These are phyloP conservation scores for Decorospora gaudefroyi DNA, from an alignment of 2,329 filamentous ascomycete genomes.

Conservation along the genomic window DNA sequence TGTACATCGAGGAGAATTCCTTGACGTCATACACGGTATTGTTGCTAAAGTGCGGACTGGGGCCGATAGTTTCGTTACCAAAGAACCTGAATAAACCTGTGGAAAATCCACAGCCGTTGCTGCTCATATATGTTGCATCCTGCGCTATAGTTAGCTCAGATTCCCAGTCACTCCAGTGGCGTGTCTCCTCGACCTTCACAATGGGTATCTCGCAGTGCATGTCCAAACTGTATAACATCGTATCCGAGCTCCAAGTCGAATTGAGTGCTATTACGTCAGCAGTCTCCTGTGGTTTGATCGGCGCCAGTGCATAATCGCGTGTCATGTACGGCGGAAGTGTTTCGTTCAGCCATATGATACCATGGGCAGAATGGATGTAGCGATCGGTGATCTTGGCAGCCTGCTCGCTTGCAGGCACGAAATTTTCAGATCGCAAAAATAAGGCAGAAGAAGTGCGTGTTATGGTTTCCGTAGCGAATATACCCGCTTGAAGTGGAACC, in stretches of 20 bases:
- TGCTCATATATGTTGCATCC: slow-evolving; percentile 12
- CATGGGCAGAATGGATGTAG: slow-evolving; percentile 54
- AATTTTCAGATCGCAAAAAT: slow-evolving; percentile 30
- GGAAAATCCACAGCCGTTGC: slow-evolving; percentile 25
- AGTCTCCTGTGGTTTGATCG: slow-evolving; percentile 46
- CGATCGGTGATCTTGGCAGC: slow-evolving; percentile 36
- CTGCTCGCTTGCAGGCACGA: slow-evolving; percentile 41
- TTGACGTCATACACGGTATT: slow-evolving; percentile 1
- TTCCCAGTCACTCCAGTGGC: neutral
- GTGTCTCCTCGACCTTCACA: neutral
- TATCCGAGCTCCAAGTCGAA: slow-evolving; percentile 33
- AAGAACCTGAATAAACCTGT: neutral
- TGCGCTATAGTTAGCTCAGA: neutral
- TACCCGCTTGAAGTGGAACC: slow-evolving; percentile 60
- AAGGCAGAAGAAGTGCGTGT: neutral
- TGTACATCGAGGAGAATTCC: slow-evolving; percentile 47
- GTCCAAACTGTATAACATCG: slow-evolving; percentile 42
- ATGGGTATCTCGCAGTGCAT: slow-evolving; percentile 39
- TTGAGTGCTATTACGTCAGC: neutral
- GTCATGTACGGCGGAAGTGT: slow-evolving; percentile 53
- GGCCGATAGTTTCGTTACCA: neutral
- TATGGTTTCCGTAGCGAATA: slow-evolving; percentile 52
- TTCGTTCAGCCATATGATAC: slow-evolving; percentile 55
- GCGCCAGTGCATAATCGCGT: slow-evolving; percentile 49
- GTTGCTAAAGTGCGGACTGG: neutral